phyloP scores from a whole-genome alignment of 1,284 basidiomycete species.

The Moniliophthora roreri region DNA sequence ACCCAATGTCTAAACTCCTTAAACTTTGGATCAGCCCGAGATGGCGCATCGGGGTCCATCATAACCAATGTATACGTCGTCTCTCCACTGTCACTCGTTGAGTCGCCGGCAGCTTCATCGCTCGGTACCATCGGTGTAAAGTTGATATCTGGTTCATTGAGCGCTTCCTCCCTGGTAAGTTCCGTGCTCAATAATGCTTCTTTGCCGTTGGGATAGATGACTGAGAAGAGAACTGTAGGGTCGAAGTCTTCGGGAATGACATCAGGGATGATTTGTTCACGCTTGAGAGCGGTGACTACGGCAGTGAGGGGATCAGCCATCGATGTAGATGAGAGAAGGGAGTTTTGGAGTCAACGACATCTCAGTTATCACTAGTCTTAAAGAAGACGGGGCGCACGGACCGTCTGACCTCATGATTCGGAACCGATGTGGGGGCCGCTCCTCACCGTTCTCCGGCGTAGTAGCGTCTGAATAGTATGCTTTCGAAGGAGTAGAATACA shows the following conservation, averaged over 20 bases:
- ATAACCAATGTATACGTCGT: conserved; percentile 61
- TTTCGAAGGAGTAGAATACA: too few species aligned
- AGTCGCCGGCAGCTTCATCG: conserved; percentile 27
- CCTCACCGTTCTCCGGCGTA: too few species aligned
- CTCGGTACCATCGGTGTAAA: conserved; percentile 45
- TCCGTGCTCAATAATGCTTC: conserved; percentile 52
- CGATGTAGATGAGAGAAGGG: not conserved
- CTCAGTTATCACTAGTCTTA: not conserved
- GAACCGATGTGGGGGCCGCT: too few species aligned
- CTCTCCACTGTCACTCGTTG: conserved; percentile 25
- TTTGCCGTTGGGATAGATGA: conserved; percentile 48
- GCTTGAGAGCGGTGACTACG: conserved; percentile 38
- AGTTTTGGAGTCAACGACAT: not conserved
- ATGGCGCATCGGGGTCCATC: conserved; percentile 72
- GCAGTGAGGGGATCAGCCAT: conserved; percentile 37
- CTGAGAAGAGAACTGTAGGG: conserved; percentile 53
- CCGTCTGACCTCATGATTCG: not conserved
- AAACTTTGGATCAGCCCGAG: conserved; percentile 50
- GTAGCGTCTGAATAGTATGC: too few species aligned
- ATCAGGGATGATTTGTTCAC: conserved; percentile 54
- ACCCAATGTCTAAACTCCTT: conserved; percentile 68
- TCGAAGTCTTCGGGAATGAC: conserved; percentile 48
- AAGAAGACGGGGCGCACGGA: not conserved
- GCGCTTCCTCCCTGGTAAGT: conserved; percentile 44
- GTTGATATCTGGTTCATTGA: conserved; percentile 51